Base-by-base conservation (phyloP, 177 flowering plant species). In the Vitis hybrid region DNA sequence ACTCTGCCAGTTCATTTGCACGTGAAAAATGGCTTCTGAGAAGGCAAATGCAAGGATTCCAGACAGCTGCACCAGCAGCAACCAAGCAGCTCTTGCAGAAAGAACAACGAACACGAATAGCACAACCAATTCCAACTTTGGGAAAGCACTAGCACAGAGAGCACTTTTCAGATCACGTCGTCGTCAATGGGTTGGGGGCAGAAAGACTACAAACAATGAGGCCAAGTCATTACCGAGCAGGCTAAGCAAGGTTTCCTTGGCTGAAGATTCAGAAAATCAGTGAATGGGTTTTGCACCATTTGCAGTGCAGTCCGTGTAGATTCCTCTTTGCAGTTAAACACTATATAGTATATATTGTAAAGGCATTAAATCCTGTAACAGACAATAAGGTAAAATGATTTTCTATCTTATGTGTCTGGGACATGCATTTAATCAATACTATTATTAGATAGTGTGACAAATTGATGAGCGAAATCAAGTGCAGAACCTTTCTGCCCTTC, bases 211-310 rank as follows among this genome's bases (percentile, higher is more conserved):
- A 50, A 75, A 57, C 44, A 64, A 58, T 68, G 79, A 73, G 13
- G 55, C 67, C 54, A 73, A 73, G 65, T 64, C 66, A 22, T 71
- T 73, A 59, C 87, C 87, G 19, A 84, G 90, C 74, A 85, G 89
- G 76, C 83, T 85, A 31, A 85, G 87, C 81, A 84, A 80, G 75
- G 86, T 85, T 65, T 79, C 85, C 28, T 51, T 80, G 57, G 83
- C 83, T 52, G 79, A 85, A 18, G 76, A 78, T 24, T 12, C 74
- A 60, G 72, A 9, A 50, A 50, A 72, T 18, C 66, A 71, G 63
- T 14, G 7, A 38, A 38, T 6, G n/a, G 58, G 58, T 55, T 55
- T 55, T 0, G 17, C 58, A 55, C 58, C 58, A 55, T 55, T 14
- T 55, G 17, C 58, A 55, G n/a, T 8, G 47, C 47, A 0, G 10